A percentile compares a stretch with the other conserved stretches of the same genome.
Evolutionary conservation across 2,329 filamentous ascomycete genomes (phyloP).

Genomic region (Pseudogymnoascus sp.): DNA sequence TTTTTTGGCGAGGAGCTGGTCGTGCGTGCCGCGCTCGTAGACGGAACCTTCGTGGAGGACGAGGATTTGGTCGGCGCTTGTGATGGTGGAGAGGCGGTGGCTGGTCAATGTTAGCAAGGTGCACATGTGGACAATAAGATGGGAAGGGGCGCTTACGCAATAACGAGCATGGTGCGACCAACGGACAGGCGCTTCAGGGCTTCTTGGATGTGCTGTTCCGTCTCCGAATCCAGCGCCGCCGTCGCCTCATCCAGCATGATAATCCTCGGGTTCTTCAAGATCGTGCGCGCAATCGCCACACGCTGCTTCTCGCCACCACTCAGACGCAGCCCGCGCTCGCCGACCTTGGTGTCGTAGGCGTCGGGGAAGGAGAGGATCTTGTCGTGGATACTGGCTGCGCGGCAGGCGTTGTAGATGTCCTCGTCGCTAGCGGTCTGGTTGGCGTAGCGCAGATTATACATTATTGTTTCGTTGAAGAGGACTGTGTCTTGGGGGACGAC

Average conservation of each 20-base stretch:
- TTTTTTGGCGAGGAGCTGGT: slow-evolving; percentile 60
- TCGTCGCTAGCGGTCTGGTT: slow-evolving; percentile 74
- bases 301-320: slow-evolving; percentile 91
- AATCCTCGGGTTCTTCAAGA: slow-evolving; percentile 83
- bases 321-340: slow-evolving; percentile 77
- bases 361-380: slow-evolving; percentile 86
- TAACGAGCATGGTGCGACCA: slow-evolving; percentile 88
- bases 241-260: slow-evolving; percentile 93
- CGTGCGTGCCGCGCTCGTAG: slow-evolving; percentile 70
- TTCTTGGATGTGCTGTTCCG: slow-evolving; percentile 85
- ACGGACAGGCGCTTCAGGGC: slow-evolving; percentile 74
- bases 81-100: slow-evolving; percentile 80
- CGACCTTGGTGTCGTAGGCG: slow-evolving; percentile 81
- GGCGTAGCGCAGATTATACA: slow-evolving; percentile 92
- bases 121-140: slow-evolving; percentile 17
- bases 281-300: slow-evolving; percentile 86
- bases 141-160: slow-evolving; percentile 56
- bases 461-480: slow-evolving; percentile 85
- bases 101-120: slow-evolving; percentile 29
- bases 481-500: slow-evolving; percentile 96
- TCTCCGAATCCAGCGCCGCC: slow-evolving; percentile 83
- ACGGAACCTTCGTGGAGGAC: slow-evolving; percentile 73
- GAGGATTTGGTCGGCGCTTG: slow-evolving; percentile 82
- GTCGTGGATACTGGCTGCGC: slow-evolving; percentile 84
- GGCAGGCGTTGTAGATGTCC: slow-evolving; percentile 73